A percentile compares a stretch with the other conserved stretches of the same genome.
Evolutionary conservation across 805 yeast species (phyloP).

Genomic region (Wickerhamiella brachini): DNA sequence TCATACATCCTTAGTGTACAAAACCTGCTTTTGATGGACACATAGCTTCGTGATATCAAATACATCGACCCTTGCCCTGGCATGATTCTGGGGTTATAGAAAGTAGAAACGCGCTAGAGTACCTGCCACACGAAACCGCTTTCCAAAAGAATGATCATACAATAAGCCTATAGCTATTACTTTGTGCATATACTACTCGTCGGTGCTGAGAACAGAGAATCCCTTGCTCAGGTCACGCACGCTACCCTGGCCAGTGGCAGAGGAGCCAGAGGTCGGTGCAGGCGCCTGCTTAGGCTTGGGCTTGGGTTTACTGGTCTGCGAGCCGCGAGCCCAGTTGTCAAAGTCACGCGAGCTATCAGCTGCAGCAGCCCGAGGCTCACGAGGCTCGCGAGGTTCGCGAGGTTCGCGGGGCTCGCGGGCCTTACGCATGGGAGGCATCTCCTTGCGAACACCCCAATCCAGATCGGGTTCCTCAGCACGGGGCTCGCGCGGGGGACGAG

Average conservation of each 20-base stretch:
- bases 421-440: constrained; percentile 6
- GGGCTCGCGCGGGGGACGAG: constrained; percentile 15
- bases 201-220: constrained; percentile 14
- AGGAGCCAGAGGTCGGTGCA: constrained; percentile 5
- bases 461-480: constrained; percentile 33
- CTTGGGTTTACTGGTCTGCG: neutral
- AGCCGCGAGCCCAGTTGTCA: constrained; percentile 22
- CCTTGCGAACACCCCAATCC: constrained; percentile 27
- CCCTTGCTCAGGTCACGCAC: constrained; percentile 17
- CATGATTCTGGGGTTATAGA: too few species aligned
- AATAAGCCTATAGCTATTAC: neutral
- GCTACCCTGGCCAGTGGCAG: constrained; percentile 18
- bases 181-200: constrained; percentile 9
- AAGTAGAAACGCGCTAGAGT: too few species aligned
- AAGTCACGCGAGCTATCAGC: constrained; percentile 16
- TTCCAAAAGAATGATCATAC: neutral
- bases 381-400: constrained; percentile 6
- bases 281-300: constrained; percentile 1
- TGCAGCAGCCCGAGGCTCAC: neutral
- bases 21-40: too few species aligned
- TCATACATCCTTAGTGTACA: too few species aligned
- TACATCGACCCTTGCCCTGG: too few species aligned
- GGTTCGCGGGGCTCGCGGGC: constrained; percentile 23
- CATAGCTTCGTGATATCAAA: too few species aligned
- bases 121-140: too few species aligned